phyloP scores from a whole-genome alignment of 2,329 filamentous ascomycete species.

The Trichoderma hamatum region DNA sequence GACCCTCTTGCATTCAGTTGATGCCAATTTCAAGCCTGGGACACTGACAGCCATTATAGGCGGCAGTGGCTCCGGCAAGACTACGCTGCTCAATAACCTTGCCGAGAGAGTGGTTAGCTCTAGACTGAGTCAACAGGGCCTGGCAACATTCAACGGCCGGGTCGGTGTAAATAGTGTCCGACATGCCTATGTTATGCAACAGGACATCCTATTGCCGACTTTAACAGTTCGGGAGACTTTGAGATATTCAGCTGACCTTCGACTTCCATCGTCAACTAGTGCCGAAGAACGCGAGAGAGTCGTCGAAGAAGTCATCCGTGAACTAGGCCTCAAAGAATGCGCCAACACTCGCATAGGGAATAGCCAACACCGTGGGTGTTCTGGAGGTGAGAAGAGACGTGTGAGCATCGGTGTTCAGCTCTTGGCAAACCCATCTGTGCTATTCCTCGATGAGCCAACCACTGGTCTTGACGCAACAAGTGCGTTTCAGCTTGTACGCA shows the following conservation, averaged over 20 bases:
- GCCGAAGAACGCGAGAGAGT: slow-evolving; percentile 61
- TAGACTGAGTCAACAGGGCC: slow-evolving; percentile 55
- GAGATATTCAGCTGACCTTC: slow-evolving; percentile 71
- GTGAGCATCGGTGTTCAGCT: slow-evolving; percentile 79
- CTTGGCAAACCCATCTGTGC: slow-evolving; percentile 74
- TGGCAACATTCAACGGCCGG: slow-evolving; percentile 63
- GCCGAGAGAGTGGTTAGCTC: slow-evolving; percentile 67
- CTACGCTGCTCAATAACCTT: slow-evolving; percentile 70
- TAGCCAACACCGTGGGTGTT: slow-evolving; percentile 72
- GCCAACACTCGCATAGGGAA: slow-evolving; percentile 75
- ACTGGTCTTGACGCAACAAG: slow-evolving; percentile 78
- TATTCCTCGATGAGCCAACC: slow-evolving; percentile 80
- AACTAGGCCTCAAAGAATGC: slow-evolving; percentile 76
- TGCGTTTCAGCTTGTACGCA: slow-evolving; percentile 72
- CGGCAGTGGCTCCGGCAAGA: slow-evolving; percentile 74
- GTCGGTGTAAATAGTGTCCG: slow-evolving; percentile 57
- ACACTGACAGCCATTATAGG: slow-evolving; percentile 76
- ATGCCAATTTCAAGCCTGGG: slow-evolving; percentile 65
- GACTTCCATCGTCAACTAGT: slow-evolving; percentile 65
- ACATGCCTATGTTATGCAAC: slow-evolving; percentile 74
- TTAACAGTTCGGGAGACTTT: slow-evolving; percentile 77
- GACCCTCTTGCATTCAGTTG: slow-evolving; percentile 63
- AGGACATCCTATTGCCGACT: slow-evolving; percentile 72
- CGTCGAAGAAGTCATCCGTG: slow-evolving; percentile 76
- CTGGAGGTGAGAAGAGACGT: slow-evolving; percentile 76